Conservation (phyloP, 2,329 filamentous ascomycete genomes). For the Paecilomyces sp. region DNA sequence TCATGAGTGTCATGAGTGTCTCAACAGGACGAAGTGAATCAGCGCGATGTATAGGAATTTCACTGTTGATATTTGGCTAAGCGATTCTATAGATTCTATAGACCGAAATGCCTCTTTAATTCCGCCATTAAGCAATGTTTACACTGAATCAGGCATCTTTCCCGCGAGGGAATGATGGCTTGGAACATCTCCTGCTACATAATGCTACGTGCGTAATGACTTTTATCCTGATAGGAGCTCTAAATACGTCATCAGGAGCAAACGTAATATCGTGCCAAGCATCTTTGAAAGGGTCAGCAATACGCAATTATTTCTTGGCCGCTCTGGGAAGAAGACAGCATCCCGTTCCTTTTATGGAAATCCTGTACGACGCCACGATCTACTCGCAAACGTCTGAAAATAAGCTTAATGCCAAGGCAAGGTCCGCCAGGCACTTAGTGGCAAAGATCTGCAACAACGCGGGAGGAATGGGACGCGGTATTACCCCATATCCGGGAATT, state of each 20-base stretch:
- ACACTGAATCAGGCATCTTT: not conserved
- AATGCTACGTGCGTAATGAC: not conserved
- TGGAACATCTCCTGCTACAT: no score
- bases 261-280: not conserved
- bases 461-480: not conserved
- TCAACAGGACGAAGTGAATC: not conserved
- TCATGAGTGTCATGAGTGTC: not conserved
- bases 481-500: not conserved
- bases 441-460: not conserved
- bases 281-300: no score
- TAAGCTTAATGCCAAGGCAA: not conserved
- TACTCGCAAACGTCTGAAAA: not conserved
- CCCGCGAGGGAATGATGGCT: no score
- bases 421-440: not conserved
- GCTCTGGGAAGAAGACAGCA: not conserved
- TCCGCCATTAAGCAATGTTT: not conserved
- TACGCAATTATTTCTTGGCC: not conserved
- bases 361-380: not conserved
- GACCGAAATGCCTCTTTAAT: not conserved
- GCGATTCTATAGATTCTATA: not conserved
- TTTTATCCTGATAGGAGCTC: not conserved
- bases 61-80: not conserved
- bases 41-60: not conserved
- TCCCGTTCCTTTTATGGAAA: not conserved
- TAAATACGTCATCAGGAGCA: not conserved